Percentiles rank a stretch among this genome's conserved stretches.
Conservation (phyloP, 208 protist genomes). For the Acanthamoeba triangularis region DNA sequence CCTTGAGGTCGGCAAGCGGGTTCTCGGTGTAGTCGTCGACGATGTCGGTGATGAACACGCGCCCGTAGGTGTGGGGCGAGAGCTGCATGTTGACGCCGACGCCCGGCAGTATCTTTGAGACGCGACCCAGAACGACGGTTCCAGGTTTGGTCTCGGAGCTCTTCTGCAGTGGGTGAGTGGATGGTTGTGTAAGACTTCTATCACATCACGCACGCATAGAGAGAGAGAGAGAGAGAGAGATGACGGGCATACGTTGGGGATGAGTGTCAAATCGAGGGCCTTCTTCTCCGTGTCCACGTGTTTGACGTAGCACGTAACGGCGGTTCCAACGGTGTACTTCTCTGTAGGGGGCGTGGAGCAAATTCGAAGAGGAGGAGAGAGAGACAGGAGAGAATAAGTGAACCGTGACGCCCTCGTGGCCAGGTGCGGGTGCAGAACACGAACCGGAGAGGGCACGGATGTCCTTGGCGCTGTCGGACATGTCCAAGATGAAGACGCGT, state of each 20-base stretch:
- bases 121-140: constrained; percentile 21
- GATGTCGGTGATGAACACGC: constrained; percentile 71
- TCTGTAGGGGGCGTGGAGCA: neutral
- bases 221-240: neutral
- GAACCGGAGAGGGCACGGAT: constrained; percentile 1
- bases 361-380: neutral
- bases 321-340: constrained; percentile 61
- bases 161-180: constrained; percentile 18
- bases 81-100: constrained; percentile 56
- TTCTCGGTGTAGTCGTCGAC: constrained; percentile 70
- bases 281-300: constrained; percentile 39
- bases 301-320: constrained; percentile 73
- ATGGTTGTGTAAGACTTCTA: neutral
- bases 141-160: neutral
- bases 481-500: constrained; percentile 66
- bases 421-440: neutral
- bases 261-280: constrained; percentile 22
- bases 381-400: neutral
- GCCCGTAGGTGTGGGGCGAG: constrained; percentile 59
- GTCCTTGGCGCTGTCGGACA: constrained; percentile 55
- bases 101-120: neutral
- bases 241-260: neutral
- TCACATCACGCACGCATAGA: neutral
- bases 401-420: no score
- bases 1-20: constrained; percentile 29